These are phyloP conservation scores for Oldenlandia corymbosa DNA, from an alignment of 257 asterid genomes.

Conservation along the genomic window DNA sequence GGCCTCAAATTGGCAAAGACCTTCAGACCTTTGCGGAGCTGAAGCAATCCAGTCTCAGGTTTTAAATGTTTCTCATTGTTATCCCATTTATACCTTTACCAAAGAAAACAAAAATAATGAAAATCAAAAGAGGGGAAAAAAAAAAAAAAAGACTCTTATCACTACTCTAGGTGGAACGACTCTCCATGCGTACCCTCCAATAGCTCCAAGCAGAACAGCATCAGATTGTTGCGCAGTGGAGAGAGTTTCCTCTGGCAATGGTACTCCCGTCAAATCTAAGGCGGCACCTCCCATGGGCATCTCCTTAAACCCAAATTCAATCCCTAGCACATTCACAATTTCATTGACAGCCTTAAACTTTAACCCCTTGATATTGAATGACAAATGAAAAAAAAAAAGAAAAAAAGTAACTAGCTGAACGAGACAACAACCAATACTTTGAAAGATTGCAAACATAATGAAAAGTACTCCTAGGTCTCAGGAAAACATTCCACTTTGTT, in stretches of 20 bases:
- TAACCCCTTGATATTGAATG: background rate
- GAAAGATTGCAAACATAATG: background rate
- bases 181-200: slow-evolving; percentile 76
- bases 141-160: background rate
- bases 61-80: slow-evolving; percentile 87
- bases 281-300: slow-evolving; percentile 97
- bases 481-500: no score
- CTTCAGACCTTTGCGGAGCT: slow-evolving; percentile 84
- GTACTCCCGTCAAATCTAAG: slow-evolving; percentile 85
- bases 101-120: background rate
- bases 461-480: no score
- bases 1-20: slow-evolving; percentile 98
- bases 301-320: slow-evolving; percentile 76
- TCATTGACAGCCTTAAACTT: background rate
- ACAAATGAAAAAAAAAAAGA: background rate
- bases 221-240: slow-evolving; percentile 68
- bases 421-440: background rate
- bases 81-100: slow-evolving; percentile 89
- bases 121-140: no score
- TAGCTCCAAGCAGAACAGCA: slow-evolving; percentile 97
- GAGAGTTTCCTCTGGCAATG: slow-evolving; percentile 92
- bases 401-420: background rate
- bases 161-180: background rate
- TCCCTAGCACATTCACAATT: slow-evolving; percentile 33
- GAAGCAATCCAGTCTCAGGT: slow-evolving; percentile 98